phyloP scores from a whole-genome alignment of 495 filamentous ascomycete species.

The Xanthoparmelia taractica region DNA sequence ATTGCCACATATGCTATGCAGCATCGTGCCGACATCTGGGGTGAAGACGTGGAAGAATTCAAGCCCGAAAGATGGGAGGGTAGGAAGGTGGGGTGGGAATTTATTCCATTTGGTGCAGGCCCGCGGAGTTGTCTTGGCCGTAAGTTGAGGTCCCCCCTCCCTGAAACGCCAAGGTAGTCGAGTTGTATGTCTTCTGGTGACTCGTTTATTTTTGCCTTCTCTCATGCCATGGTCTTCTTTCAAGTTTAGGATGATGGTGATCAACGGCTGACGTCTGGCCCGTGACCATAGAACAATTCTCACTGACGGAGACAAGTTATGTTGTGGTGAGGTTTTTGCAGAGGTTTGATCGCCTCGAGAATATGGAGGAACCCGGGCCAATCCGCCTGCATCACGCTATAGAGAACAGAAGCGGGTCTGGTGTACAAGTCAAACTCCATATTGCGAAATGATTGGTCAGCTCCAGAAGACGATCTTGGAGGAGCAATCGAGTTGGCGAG shows the following conservation, averaged over 20 bases:
- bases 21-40: conserved; percentile 50
- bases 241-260: background rate
- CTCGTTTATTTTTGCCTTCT: background rate
- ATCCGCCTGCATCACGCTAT: conserved; percentile 40
- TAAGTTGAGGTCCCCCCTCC: background rate
- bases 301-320: conserved; percentile 43
- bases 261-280: conserved; percentile 1
- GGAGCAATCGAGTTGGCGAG: background rate
- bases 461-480: background rate
- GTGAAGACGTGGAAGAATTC: conserved; percentile 46
- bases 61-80: conserved; percentile 52
- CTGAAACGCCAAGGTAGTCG: background rate
- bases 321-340: conserved; percentile 49
- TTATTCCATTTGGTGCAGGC: conserved; percentile 51
- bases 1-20: conserved; percentile 47
- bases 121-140: conserved; percentile 42
- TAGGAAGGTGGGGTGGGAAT: conserved; percentile 44
- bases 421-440: conserved; percentile 36
- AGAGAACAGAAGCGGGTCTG: conserved; percentile 41
- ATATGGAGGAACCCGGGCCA: conserved; percentile 25
- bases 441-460: conserved; percentile 6
- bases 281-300: conserved; percentile 37
- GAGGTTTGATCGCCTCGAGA: conserved; percentile 44
- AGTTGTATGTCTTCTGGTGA: background rate
- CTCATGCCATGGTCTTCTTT: conserved; percentile 47